Evolutionary conservation across 208 protist genomes (phyloP).

Genomic region (Leishmania amazonensis): DNA sequence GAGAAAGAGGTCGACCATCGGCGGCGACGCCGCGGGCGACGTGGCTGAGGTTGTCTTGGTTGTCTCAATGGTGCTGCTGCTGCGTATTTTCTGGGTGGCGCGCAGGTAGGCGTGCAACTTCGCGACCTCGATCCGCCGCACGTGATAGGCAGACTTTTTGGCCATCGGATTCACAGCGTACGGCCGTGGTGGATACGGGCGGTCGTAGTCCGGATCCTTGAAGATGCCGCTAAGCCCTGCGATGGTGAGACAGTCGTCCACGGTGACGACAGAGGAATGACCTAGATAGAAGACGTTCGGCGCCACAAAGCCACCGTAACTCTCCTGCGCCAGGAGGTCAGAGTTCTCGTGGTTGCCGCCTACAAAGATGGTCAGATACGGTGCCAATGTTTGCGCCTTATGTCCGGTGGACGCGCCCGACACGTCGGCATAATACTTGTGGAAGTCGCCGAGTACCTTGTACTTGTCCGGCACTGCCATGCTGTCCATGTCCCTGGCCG

Average conservation of each 20-base stretch:
- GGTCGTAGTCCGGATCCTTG: constrained; percentile 80
- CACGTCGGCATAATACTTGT: constrained; percentile 93
- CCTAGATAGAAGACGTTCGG: constrained; percentile 99
- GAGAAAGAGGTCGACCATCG: constrained; percentile 75
- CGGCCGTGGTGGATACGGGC: constrained; percentile 72
- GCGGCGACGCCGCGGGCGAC: background rate
- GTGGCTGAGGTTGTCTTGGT: background rate
- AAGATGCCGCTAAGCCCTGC: constrained; percentile 91
- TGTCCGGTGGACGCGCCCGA: background rate
- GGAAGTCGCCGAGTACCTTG: constrained; percentile 93
- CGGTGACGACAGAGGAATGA: constrained; percentile 90
- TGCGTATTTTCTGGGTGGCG: constrained; percentile 1
- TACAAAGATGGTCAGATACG: constrained; percentile 98
- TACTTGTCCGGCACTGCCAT: constrained; percentile 97
- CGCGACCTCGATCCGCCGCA: constrained; percentile 83
- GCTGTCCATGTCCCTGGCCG: constrained; percentile 89
- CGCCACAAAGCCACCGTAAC: constrained; percentile 96
- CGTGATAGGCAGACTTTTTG: constrained; percentile 88
- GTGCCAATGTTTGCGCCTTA: constrained; percentile 57
- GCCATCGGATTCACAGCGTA: constrained; percentile 48
- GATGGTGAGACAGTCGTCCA: constrained; percentile 74
- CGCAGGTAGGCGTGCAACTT: constrained; percentile 68
- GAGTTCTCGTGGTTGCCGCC: constrained; percentile 99
- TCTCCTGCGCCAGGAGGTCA: constrained; percentile 94
- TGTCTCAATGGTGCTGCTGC: constrained; percentile 2